Evolutionary conservation across 176 grass and related monocot genomes (phyloP).

Genomic region (Coix lacrymajobi): DNA sequence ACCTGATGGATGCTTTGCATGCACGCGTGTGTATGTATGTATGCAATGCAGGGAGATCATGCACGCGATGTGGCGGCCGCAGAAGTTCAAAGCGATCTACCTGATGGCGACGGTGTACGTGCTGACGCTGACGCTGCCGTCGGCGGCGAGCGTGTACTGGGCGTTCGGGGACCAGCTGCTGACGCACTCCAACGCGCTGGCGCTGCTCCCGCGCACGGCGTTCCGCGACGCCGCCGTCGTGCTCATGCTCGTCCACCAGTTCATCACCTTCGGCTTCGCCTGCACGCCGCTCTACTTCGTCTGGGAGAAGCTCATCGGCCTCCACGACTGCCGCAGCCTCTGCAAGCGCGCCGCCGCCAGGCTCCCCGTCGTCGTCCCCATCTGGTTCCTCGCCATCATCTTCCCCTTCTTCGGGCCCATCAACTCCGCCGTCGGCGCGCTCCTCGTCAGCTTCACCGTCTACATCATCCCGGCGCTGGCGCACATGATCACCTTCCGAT

Average conservation of each 20-base stretch:
- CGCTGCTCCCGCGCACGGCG: slow-evolving; percentile 61
- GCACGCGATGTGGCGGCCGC: slow-evolving; percentile 99
- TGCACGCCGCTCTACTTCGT: slow-evolving; percentile 98
- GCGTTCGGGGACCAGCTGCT: slow-evolving; percentile 90
- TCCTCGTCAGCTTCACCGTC: slow-evolving; percentile 97
- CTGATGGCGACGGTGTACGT: slow-evolving; percentile 88
- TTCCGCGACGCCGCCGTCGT: slow-evolving; percentile 83
- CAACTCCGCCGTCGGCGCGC: slow-evolving; percentile 87
- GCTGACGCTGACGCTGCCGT: slow-evolving; percentile 87
- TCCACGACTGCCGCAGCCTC: slow-evolving; percentile 95
- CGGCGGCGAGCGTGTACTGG: slow-evolving; percentile 95
- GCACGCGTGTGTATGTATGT: too few species aligned
- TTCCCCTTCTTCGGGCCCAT: slow-evolving; percentile 99
- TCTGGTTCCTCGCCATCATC: slow-evolving; percentile 97
- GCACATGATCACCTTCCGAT: slow-evolving; percentile 91
- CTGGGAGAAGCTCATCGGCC: slow-evolving; percentile 96
- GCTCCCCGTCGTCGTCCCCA: slow-evolving; percentile 90
- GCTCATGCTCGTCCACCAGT: slow-evolving; percentile 95
- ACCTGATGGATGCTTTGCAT: too few species aligned
- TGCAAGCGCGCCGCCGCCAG: slow-evolving; percentile 87
- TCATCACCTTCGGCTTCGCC: slow-evolving; percentile 99
- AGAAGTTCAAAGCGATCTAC: slow-evolving; percentile 99
- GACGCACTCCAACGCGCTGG: slow-evolving; percentile 85
- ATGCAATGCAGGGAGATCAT: slow-evolving; percentile 96
- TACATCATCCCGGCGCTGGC: slow-evolving; percentile 93